Evolutionary conservation across 2,329 filamentous ascomycete genomes (phyloP), one percentile per base, ranked within the genome.

Genomic region (Simplicillium aogashimaense): DNA sequence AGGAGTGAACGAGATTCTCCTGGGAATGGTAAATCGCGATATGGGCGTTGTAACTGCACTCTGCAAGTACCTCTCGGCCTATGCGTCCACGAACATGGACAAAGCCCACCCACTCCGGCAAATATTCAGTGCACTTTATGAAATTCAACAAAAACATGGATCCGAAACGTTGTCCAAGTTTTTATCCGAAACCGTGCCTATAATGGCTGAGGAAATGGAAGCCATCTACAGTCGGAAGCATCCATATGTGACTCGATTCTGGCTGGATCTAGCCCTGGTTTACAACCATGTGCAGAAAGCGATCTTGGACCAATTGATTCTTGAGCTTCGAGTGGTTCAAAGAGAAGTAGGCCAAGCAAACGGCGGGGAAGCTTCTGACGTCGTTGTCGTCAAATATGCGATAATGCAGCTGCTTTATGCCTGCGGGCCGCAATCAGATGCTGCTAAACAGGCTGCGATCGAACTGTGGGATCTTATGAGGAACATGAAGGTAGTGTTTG

Each of bases 91-190:
- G 2, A 64, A 67, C 46, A 55, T 65, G 20, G 65, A 67, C 39
- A 57, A 63, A 29, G 53, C 60, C 4, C 64, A 67, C 43, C 65
- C 65, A 2, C 52, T 67, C 14, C 61, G 65, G 7, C 60, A 61
- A 40, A 65, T 66, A 3, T 67, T 67, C 40, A 57, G 54, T 12
- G 62, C 61, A 32, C 42, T 67, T 17, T 67, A 67, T 46, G 63
- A 67, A 30, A 60, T 67, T 6, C 63, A 66, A 41, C 65, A 67
- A 42, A 67, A 66, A 33, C 64, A 67, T 42, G 65, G 65, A 3
- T 54, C 65, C 7, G 49, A 48, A 3, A 65, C 60, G 8, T 49
- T 67, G n/a, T 67, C 65, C 5, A 63, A 67, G 39, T 48, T 67
- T 11, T 50, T 67, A 2, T 65, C 63, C 62, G 56, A 53, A 31